phyloP scores from a whole-genome alignment of 805 yeast genomes.

The Ogataea neopini region DNA sequence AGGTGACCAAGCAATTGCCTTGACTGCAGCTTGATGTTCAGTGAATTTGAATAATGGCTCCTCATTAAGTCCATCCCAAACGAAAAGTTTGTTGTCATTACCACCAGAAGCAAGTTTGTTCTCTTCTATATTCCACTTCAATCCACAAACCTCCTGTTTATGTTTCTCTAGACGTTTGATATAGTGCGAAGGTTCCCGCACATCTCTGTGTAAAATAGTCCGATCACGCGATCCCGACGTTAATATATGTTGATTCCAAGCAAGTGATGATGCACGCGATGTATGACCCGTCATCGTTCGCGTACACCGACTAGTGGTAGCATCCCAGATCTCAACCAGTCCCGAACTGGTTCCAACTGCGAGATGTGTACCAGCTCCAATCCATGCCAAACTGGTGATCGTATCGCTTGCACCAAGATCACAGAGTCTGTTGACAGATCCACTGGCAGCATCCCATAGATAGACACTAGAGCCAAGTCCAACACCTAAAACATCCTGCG shows the following conservation, averaged over 20 bases:
- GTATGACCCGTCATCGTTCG: slow-evolving; percentile 92
- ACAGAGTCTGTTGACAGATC: slow-evolving; percentile 78
- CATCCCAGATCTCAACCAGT: slow-evolving; percentile 93
- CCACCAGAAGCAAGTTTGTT: slow-evolving; percentile 95
- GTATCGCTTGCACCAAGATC: slow-evolving; percentile 64
- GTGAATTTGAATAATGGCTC: slow-evolving; percentile 71
- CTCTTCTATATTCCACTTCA: slow-evolving; percentile 89
- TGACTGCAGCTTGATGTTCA: slow-evolving; percentile 93
- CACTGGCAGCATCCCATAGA: slow-evolving; percentile 85
- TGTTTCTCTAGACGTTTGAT: slow-evolving; percentile 69
- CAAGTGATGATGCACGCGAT: slow-evolving; percentile 78
- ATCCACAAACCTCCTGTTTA: slow-evolving; percentile 94
- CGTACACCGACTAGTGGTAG: slow-evolving; percentile 73
- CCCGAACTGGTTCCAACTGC: slow-evolving; percentile 92
- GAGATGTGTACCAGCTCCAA: slow-evolving; percentile 89
- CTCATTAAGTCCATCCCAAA: slow-evolving; percentile 80
- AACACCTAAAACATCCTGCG: slow-evolving; percentile 83
- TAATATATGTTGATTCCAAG: slow-evolving; percentile 92
- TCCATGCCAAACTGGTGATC: slow-evolving; percentile 88
- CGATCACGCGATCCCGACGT: slow-evolving; percentile 88
- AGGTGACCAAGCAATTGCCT: slow-evolving; percentile 97
- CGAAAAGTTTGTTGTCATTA: slow-evolving; percentile 81
- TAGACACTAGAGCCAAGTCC: slow-evolving; percentile 88
- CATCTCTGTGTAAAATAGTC: slow-evolving; percentile 85
- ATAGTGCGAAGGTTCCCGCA: slow-evolving; percentile 80